A percentile compares a stretch with the other conserved stretches of the same genome.
phyloP scores from a whole-genome alignment of 192 early-diverging fungal species.

The Coemansia sp. region DNA sequence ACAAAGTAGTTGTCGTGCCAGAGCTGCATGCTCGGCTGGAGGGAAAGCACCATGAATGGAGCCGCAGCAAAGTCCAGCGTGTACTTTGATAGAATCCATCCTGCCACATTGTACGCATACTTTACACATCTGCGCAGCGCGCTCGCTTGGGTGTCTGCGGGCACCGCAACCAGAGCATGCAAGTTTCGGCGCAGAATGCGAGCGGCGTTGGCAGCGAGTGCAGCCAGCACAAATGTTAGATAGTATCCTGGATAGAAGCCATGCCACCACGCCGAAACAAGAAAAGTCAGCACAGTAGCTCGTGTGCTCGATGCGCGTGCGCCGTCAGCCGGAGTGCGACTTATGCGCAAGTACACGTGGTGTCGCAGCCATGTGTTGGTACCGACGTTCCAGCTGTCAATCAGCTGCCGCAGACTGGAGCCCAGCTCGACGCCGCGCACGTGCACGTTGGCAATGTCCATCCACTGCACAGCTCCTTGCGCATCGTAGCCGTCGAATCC shows the following conservation, averaged over 20 bases:
- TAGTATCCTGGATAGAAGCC: conserved; percentile 91
- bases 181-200: conserved; percentile 63
- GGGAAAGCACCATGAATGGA: conserved; percentile 68
- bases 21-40: conserved; percentile 56
- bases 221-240: conserved; percentile 64
- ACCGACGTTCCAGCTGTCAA: conserved; percentile 89
- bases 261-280: conserved; percentile 91
- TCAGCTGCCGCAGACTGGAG: conserved; percentile 67
- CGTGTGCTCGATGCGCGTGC: conserved; percentile 47
- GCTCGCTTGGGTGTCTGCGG: not conserved
- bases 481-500: conserved; percentile 73
- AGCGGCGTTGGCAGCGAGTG: conserved; percentile 58
- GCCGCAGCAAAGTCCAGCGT: conserved; percentile 67
- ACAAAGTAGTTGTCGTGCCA: conserved; percentile 67
- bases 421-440: conserved; percentile 74
- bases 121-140: conserved; percentile 27
- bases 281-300: conserved; percentile 76
- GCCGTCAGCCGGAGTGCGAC: conserved; percentile 27
- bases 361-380: conserved; percentile 86
- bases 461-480: conserved; percentile 62
- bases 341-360: conserved; percentile 73
- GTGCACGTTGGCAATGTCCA: conserved; percentile 75
- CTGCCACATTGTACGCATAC: conserved; percentile 66
- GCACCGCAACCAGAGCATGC: conserved; percentile 13
- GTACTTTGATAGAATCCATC: conserved; percentile 66